These are phyloP conservation scores for Margaritispora aquatica DNA, from an alignment of 495 filamentous ascomycete genomes.

Conservation along the genomic window DNA sequence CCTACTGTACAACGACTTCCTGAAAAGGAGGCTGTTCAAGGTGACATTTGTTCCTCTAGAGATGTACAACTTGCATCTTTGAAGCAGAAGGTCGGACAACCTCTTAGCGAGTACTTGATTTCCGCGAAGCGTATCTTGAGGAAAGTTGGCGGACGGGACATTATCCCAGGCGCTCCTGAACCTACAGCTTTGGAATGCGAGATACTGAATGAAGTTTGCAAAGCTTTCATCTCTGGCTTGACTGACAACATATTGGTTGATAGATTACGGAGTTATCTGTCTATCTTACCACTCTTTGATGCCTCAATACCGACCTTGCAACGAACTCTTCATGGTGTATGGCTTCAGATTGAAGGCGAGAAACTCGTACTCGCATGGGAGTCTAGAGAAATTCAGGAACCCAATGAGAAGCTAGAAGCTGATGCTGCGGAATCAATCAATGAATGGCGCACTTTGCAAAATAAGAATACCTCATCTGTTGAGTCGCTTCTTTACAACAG, in stretches of 20 bases:
- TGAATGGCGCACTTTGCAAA: slow-evolving; percentile 35
- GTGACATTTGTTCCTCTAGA: slow-evolving; percentile 6
- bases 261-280: slow-evolving; percentile 33
- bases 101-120: slow-evolving; percentile 34
- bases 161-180: slow-evolving; percentile 32
- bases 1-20: not conserved
- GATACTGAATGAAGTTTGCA: slow-evolving; percentile 38
- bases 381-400: slow-evolving; percentile 27
- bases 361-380: slow-evolving; percentile 38
- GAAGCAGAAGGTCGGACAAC: slow-evolving; percentile 31
- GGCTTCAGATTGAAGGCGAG: slow-evolving; percentile 46
- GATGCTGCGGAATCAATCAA: slow-evolving; percentile 27
- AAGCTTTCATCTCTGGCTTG: slow-evolving; percentile 44
- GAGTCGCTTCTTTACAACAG: slow-evolving; percentile 40
- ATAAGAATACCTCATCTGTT: slow-evolving; percentile 25
- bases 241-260: slow-evolving; percentile 31
- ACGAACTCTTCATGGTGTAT: slow-evolving; percentile 39
- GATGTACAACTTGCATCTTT: slow-evolving; percentile 30
- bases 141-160: slow-evolving; percentile 38
- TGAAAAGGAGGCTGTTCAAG: not conserved
- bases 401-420: slow-evolving; percentile 27
- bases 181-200: slow-evolving; percentile 31
- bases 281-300: slow-evolving; percentile 26
- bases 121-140: slow-evolving; percentile 39
- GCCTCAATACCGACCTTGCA: slow-evolving; percentile 14